phyloP scores from a whole-genome alignment of 371 early-diverging fungal genomes.

The Cokeromyces recurvatus region DNA sequence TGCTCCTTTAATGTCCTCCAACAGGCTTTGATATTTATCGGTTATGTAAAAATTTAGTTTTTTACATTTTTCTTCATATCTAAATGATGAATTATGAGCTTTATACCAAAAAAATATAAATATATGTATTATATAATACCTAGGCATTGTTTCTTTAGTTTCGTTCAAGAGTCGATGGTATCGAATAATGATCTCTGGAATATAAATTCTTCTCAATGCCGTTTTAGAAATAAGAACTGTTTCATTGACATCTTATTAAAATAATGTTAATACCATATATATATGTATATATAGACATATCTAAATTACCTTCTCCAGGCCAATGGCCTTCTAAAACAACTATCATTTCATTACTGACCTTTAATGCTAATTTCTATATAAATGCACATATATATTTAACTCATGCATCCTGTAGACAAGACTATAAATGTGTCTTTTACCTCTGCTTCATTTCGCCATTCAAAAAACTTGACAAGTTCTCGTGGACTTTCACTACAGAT shows the following conservation, averaged over 20 bases:
- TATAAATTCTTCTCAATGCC: conserved; percentile 1
- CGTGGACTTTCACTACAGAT: too few relatives aligned
- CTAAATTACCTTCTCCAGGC: conserved; percentile 6
- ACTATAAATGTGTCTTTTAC: too few relatives aligned
- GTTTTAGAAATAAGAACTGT: conserved; percentile 2
- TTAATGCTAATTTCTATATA: too few relatives aligned
- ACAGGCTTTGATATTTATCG: not conserved
- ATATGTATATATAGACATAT: too few relatives aligned
- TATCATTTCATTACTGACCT: not conserved
- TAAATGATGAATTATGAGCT: not conserved
- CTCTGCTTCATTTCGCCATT: too few relatives aligned
- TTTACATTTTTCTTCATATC: not conserved
- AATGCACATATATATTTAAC: too few relatives aligned
- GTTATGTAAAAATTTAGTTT: not conserved
- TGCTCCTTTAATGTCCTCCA: conserved; percentile 3
- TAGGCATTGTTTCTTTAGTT: conserved; percentile 1
- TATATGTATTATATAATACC: conserved; percentile 1
- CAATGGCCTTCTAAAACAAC: conserved; percentile 9
- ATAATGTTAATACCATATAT: too few relatives aligned
- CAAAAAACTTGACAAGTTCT: too few relatives aligned
- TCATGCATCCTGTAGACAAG: too few relatives aligned
- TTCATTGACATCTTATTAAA: not conserved
- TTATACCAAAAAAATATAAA: not conserved
- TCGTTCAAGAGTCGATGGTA: conserved; percentile 5
- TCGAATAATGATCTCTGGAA: conserved; percentile 15